Conservation (phyloP, 345 rosid genomes). For the Citrus trifoliata region DNA sequence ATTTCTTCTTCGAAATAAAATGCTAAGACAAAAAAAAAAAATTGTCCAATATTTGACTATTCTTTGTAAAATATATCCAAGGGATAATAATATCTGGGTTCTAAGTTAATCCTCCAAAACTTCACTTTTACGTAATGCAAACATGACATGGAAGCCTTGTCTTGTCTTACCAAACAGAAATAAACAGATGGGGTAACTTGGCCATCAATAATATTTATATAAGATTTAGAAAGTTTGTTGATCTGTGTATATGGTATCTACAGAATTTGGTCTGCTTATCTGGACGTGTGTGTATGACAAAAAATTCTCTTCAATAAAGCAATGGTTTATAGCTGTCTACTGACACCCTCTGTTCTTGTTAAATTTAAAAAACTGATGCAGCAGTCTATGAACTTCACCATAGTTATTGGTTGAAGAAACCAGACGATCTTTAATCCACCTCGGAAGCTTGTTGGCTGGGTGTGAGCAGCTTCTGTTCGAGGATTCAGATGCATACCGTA, state of each 20-base stretch:
- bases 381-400: conserved; percentile 77
- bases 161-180: too few relatives aligned
- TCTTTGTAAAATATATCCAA: too few relatives aligned
- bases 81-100: too few relatives aligned
- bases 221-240: background rate
- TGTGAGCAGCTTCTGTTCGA: conserved; percentile 45
- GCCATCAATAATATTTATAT: background rate
- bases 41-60: too few relatives aligned
- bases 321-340: background rate
- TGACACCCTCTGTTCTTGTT: conserved; percentile 32
- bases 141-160: too few relatives aligned
- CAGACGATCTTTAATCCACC: conserved; percentile 72
- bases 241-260: background rate
- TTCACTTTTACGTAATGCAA: too few relatives aligned
- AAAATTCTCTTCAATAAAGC: background rate
- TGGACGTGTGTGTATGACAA: background rate
- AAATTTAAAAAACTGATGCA: conserved; percentile 79
- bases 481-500: conserved; percentile 58
- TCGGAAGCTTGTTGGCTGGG: conserved; percentile 76
- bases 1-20: too few relatives aligned
- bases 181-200: background rate
- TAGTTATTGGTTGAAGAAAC: conserved; percentile 59
- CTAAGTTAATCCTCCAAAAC: too few relatives aligned
- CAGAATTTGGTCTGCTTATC: background rate
- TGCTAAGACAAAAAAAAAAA: too few relatives aligned